Evolutionary conservation across 2,329 filamentous ascomycete genomes (phyloP).

Genomic region (Aspergillus eucalypticola): DNA sequence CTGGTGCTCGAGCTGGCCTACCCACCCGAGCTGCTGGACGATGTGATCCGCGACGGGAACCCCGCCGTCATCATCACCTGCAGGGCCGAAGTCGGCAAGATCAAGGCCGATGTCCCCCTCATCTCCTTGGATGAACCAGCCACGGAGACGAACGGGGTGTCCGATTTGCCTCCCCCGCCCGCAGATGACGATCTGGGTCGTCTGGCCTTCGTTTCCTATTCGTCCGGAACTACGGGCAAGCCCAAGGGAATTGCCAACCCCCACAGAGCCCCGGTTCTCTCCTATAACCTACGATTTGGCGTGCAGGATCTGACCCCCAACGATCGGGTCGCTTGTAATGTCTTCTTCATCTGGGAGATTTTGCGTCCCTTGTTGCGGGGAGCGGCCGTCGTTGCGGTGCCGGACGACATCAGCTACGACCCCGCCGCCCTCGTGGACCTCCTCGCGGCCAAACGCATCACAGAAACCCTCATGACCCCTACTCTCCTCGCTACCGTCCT

Average conservation of each 20-base stretch:
- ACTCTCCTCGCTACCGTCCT: constrained; percentile 75
- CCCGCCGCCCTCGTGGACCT: constrained; percentile 72
- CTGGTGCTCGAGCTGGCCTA: constrained; percentile 79
- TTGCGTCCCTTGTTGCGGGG: constrained; percentile 73
- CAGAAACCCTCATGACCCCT: constrained; percentile 81
- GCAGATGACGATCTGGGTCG: constrained; percentile 69
- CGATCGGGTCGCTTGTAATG: constrained; percentile 82
- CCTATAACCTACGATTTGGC: constrained; percentile 71
- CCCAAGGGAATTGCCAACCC: constrained; percentile 83
- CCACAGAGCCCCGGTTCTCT: constrained; percentile 70
- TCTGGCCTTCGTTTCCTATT: constrained; percentile 78
- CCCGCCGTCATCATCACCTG: constrained; percentile 72
- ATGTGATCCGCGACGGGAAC: constrained; percentile 74
- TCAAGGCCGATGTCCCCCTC: constrained; percentile 62
- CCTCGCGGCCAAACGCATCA: constrained; percentile 65
- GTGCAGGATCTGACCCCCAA: constrained; percentile 69
- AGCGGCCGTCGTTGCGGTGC: constrained; percentile 72
- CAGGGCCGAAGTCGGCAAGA: constrained; percentile 62
- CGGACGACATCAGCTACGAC: constrained; percentile 76
- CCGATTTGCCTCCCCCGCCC: constrained; percentile 54
- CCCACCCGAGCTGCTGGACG: constrained; percentile 69
- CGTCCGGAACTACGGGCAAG: constrained; percentile 73
- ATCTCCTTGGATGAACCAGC: constrained; percentile 62
- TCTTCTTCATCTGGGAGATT: constrained; percentile 86
- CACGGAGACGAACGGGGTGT: constrained; percentile 37